phyloP scores from a whole-genome alignment of 2,329 filamentous ascomycete species.

The Ascochyta koolunga region DNA sequence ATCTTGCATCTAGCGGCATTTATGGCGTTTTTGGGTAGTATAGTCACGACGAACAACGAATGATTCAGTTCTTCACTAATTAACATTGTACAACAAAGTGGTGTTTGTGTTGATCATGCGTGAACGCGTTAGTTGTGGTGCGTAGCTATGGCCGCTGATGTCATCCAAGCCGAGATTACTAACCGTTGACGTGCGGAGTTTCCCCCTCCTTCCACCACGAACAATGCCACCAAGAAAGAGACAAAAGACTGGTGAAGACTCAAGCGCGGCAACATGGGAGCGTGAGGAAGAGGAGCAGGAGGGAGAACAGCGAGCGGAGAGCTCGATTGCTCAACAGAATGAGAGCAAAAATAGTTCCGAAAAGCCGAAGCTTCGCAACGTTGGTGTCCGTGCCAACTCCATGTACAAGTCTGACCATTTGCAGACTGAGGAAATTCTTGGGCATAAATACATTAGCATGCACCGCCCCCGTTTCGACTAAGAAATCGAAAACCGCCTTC shows the following conservation, averaged over 20 bases:
- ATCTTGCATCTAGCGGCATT: conserved; percentile 27
- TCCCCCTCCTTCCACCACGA: neutral
- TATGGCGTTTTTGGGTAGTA: conserved; percentile 15
- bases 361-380: conserved; percentile 2
- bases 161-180: neutral
- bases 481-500: neutral
- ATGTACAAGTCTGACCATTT: neutral
- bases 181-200: too few relatives aligned
- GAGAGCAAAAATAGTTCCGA: neutral
- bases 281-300: neutral
- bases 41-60: neutral
- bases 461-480: conserved; percentile 10
- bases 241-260: neutral
- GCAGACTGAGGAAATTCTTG: neutral
- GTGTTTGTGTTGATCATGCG: neutral
- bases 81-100: too few relatives aligned
- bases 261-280: conserved; percentile 1
- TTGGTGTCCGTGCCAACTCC: neutral
- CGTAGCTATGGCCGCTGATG: neutral
- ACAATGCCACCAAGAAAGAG: conserved; percentile 5
- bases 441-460: conserved; percentile 14
- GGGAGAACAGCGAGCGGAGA: neutral
- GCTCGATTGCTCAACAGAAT: neutral
- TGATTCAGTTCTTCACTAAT: neutral
- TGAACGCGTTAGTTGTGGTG: neutral